These are phyloP conservation scores for Elongisporangium anandrum DNA, from an alignment of 352 stramenopile genomes.

Conservation along the genomic window DNA sequence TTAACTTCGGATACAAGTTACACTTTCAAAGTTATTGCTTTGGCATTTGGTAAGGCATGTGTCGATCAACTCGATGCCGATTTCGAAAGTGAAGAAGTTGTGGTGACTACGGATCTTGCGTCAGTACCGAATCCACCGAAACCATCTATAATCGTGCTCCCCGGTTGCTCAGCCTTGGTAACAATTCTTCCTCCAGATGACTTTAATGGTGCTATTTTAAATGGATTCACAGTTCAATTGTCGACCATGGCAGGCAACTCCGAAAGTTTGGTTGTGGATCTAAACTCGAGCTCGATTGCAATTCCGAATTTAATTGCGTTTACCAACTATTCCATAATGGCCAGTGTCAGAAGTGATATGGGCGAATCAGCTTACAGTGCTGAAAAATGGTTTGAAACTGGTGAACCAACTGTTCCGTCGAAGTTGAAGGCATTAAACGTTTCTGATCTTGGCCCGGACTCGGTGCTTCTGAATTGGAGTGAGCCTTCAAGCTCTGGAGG, in stretches of 20 bases:
- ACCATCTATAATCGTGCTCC: conserved; percentile 10
- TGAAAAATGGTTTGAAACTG: conserved; percentile 17
- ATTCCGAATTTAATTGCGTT: conserved; percentile 17
- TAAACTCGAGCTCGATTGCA: conserved; percentile 3
- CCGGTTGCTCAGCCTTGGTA: conserved; percentile 17
- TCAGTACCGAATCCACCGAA: conserved; percentile 18
- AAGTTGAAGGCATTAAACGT: conserved; percentile 10
- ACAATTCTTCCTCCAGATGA: conserved; percentile 19
- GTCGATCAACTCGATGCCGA: conserved; percentile 17
- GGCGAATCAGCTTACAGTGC: conserved; percentile 14
- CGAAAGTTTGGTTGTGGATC: conserved; percentile 5
- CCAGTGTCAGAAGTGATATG: conserved; percentile 8
- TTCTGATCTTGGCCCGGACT: conserved; percentile 19
- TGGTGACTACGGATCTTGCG: conserved; percentile 17
- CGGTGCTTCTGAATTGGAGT: conserved; percentile 20
- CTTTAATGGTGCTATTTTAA: conserved; percentile 22
- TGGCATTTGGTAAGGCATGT: conserved; percentile 33
- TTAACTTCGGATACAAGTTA: conserved; percentile 26
- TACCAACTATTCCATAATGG: conserved; percentile 25
- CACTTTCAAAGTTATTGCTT: conserved; percentile 34
- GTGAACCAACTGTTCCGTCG: conserved; percentile 10
- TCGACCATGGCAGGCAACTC: background rate
- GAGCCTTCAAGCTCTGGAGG: conserved; percentile 34
- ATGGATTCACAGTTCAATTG: conserved; percentile 2
- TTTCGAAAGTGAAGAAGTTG: conserved; percentile 26